Conservation (phyloP, 2,329 filamentous ascomycete genomes). For the Cercospora beticola region DNA sequence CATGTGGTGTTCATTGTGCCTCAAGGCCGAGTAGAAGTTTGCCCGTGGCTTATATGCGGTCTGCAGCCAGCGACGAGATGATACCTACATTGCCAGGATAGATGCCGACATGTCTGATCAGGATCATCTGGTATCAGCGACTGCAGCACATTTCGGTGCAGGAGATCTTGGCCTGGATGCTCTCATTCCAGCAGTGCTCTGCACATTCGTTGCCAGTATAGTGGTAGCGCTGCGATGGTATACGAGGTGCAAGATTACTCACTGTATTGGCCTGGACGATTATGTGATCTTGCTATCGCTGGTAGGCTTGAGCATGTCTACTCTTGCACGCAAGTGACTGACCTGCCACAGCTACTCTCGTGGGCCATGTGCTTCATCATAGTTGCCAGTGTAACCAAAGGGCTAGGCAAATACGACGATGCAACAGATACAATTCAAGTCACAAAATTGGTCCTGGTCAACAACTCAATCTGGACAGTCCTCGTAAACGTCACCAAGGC, state of each 20-base stretch:
- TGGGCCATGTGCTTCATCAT: constrained; percentile 36
- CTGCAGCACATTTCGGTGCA: constrained; percentile 23
- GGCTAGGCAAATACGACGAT: constrained; percentile 27
- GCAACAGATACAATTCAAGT: constrained; percentile 23
- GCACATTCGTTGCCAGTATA: constrained; percentile 33
- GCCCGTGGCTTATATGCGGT: not conserved
- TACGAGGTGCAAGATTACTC: constrained; percentile 36
- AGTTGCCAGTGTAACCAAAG: constrained; percentile 27
- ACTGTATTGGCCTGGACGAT: constrained; percentile 40
- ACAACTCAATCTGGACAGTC: constrained; percentile 38
- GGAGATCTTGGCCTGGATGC: constrained; percentile 35
- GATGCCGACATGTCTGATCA: not conserved
- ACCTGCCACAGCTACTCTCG: constrained; percentile 27
- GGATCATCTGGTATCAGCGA: constrained; percentile 14
- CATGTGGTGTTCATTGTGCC: not conserved
- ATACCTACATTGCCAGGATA: not conserved
- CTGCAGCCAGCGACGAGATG: not conserved
- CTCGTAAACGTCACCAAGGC: constrained; percentile 45
- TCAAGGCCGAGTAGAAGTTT: not conserved
- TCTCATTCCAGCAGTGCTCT: constrained; percentile 36
- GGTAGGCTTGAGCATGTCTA: constrained; percentile 23
- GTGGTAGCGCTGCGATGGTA: constrained; percentile 40
- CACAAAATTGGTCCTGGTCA: constrained; percentile 35
- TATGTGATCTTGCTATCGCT: constrained; percentile 39
- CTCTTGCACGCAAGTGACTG: not conserved